Base-by-base conservation (phyloP, 108 stramenopile genomes). In the Skeletonema menzelii region DNA sequence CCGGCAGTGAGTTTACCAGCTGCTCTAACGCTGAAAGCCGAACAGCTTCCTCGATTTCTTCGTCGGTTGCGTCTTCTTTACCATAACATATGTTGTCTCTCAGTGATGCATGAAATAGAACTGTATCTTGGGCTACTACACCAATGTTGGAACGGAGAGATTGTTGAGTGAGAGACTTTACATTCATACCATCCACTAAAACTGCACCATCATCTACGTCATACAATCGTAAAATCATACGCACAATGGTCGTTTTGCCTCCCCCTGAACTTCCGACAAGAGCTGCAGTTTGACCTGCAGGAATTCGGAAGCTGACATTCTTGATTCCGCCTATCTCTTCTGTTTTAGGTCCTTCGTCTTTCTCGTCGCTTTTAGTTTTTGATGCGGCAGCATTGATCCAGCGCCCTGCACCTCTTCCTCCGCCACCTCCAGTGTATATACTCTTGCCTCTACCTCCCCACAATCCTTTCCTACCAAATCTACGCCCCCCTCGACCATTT, bases 61-160 rank as follows among this genome's bases (percentile, higher is more conserved):
- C 85, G 24, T 80, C 79, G 22, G 84, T 79, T 4, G 87, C 87
- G 28, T 82, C 72, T 53, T 81, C 63, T 35, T 67, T 65, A 19
- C 87, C 88, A 56, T 92, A 92, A 15, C 26, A 56, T 44, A 94
- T 89, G 30, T 90, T 89, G 35, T 88, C 87, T 1, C 73, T 64
- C 11, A 93, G 66, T 3, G 90, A 88, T 12, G 84, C 91, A 37
- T 88, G 86, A 63, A 94, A 92, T 7, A 94, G 82, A 8, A 91
- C 82, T 12, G 91, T 87, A 63, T 94, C 93, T 79, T 94, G 93
- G 10, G 90, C 86, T 4, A 94, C 91, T 17, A 94, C 88, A 0
- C 86, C 90, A 35, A 92, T 88, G 14, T 70, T 77, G 4, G 60
- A 34, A 14, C 91, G 75, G 8, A 92, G 83, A 42, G 72, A 75